Conservation (phyloP, 1,139 yeast genomes). For the Pichia sp. region DNA sequence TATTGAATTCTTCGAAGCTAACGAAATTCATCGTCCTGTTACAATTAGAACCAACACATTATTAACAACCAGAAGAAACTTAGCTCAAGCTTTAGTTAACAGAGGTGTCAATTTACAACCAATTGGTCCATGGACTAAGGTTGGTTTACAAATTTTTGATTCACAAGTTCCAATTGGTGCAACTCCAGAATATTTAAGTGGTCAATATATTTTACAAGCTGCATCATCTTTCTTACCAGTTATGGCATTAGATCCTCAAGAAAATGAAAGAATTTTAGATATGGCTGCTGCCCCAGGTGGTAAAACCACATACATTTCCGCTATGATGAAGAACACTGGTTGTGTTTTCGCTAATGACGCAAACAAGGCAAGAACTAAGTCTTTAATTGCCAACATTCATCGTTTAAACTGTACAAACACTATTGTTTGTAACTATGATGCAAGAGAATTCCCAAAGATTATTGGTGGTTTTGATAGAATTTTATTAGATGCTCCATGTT, state of each 20-base stretch:
- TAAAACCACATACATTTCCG: conserved; percentile 94
- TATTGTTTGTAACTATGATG: conserved; percentile 96
- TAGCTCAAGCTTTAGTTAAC: conserved; percentile 92
- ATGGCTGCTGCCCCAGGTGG: conserved; percentile 99
- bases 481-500: conserved; percentile 96
- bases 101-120: conserved; percentile 98
- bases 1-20: conserved; percentile 97
- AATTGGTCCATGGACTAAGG: conserved; percentile 97
- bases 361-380: conserved; percentile 93
- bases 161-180: conserved; percentile 99
- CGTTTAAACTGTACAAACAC: conserved; percentile 97
- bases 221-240: conserved; percentile 98
- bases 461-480: conserved; percentile 98
- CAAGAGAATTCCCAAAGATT: conserved; percentile 97
- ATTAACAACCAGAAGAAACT: conserved; percentile 91
- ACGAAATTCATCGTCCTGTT: conserved; percentile 94
- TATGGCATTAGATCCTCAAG: conserved; percentile 96
- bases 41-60: conserved; percentile 96
- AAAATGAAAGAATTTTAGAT: conserved; percentile 90
- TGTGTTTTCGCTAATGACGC: conserved; percentile 97
- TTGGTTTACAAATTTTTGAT: conserved; percentile 94
- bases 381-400: conserved; percentile 95
- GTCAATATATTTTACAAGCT: conserved; percentile 96
- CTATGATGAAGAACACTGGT: conserved; percentile 97
- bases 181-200: conserved; percentile 97